Conservation (phyloP, 805 yeast species). For the Metschnikowia corniflorae region DNA sequence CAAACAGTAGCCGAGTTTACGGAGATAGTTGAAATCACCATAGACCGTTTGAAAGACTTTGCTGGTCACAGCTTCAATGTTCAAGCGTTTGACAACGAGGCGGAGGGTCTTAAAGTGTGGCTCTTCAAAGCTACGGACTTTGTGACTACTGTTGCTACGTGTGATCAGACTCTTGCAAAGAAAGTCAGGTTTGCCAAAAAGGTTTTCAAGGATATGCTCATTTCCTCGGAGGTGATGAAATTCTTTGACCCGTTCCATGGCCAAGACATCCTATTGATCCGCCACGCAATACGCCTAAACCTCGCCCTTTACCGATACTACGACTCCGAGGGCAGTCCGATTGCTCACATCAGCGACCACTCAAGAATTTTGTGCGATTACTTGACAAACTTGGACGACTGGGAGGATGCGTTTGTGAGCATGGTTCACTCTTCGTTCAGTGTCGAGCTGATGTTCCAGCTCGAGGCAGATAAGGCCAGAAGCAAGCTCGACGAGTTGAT, state of each 20-base stretch:
- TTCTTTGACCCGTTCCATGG: background rate
- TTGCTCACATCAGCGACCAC: background rate
- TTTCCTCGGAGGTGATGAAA: background rate
- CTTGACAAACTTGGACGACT: background rate
- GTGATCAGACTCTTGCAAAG: too few species aligned
- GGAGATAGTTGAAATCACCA: too few species aligned
- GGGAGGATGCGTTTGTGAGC: background rate
- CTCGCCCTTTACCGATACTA: background rate
- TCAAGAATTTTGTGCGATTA: background rate
- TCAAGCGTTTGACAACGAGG: too few species aligned
- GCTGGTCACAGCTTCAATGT: too few species aligned
- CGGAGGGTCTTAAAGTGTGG: too few species aligned
- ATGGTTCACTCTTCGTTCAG: background rate
- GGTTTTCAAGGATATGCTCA: background rate
- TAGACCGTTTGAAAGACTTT: too few species aligned
- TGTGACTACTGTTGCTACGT: too few species aligned
- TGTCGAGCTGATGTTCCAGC: conserved; percentile 1
- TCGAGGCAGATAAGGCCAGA: background rate
- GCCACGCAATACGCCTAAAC: background rate
- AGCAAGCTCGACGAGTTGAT: background rate
- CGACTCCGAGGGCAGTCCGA: conserved; percentile 1
- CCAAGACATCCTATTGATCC: background rate
- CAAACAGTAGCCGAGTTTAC: too few species aligned
- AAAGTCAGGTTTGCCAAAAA: conserved; percentile 1
- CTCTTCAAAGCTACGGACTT: too few species aligned